phyloP scores from a whole-genome alignment of 176 grass and related monocot genomes.

The Musa schizocarpa region DNA sequence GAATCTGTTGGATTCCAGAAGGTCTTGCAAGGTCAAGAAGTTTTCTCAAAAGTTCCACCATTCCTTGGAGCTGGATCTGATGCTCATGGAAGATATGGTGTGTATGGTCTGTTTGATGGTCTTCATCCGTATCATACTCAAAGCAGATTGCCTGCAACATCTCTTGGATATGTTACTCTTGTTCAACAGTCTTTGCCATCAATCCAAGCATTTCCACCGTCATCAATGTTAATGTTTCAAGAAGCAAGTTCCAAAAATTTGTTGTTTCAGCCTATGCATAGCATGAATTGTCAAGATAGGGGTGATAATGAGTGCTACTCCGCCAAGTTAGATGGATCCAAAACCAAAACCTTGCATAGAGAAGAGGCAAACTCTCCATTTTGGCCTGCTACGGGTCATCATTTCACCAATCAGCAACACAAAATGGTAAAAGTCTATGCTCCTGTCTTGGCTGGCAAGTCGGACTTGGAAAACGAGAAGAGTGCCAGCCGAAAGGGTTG shows the following conservation, averaged over 20 bases:
- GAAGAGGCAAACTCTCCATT: conserved; percentile 23
- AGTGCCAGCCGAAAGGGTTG: conserved; percentile 32
- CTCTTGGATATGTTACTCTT: conserved; percentile 28
- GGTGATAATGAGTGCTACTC: conserved; percentile 18
- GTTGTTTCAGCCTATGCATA: conserved; percentile 10
- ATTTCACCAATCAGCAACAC: conserved; percentile 14
- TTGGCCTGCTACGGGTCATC: conserved; percentile 30
- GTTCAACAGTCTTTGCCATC: conserved; percentile 22
- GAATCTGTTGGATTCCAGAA: conserved; percentile 89
- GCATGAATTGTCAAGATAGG: conserved; percentile 15
- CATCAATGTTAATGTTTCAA: conserved; percentile 52
- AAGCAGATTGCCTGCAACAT: conserved; percentile 37
- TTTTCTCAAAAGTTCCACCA: conserved; percentile 36
- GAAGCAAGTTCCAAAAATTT: conserved; percentile 23
- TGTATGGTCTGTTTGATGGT: conserved; percentile 25
- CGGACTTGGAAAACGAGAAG: conserved; percentile 27
- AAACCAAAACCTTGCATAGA: conserved; percentile 27
- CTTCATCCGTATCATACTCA: conserved; percentile 19
- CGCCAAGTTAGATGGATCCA: conserved; percentile 12
- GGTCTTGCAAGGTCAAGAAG: conserved; percentile 99
- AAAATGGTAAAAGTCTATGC: conserved; percentile 12
- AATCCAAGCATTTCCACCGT: conserved; percentile 48
- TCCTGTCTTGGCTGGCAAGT: conserved; percentile 15
- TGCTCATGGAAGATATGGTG: conserved; percentile 24
- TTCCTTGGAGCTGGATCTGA: conserved; percentile 34